Base-by-base conservation (phyloP, 129 eudicot genomes). In the Oenanthe sinensis region DNA sequence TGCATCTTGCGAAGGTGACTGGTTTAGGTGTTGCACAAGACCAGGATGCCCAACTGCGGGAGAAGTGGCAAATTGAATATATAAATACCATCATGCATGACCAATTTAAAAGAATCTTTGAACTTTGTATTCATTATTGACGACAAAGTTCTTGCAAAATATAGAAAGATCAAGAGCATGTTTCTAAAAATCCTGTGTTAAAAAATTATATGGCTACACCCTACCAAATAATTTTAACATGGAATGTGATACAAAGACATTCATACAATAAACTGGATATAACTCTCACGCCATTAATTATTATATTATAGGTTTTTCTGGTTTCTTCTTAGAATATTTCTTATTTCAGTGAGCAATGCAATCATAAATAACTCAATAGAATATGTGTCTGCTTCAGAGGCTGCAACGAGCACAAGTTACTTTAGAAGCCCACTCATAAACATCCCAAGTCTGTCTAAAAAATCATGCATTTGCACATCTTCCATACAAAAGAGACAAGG, bases 41-140 rank as follows among this genome's bases (percentile, higher is more conserved):
- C 82, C 80, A 39, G 91, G 75, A 74, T 82, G 80, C 55, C n/a
- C 49, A 42, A 14, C 93, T 85, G 87, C 81, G 83, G 84, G 72
- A 76, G 33, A 24, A 17, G 4, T 15, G 16, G 8, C 33, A 19
- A 43, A 80, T n/a, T 4, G 15, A 5, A 39, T 10, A 60, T 39
- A 2, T 14, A 73, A 74, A 71, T 16, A 54, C 17, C 28, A 36
- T 16, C 65, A 75, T 24, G 78, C 33, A 50, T 49, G 19, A 10
- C 46, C 46, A 20, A 75, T 6, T 6, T 17, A 17, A 8, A 30
- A 52, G 22, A 28, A 17, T 75, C 19, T 47, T n/a, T 14, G 2
- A 12, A 42, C 8, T 19, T 4, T 67, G 16, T 37, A 30, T 69
- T 11, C 30, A 40, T 16, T 67, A 0, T 36, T 1, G 8, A 69